Percentiles rank a stretch among this genome's conserved stretches.
Evolutionary conservation across 305 asterid species (phyloP).

Genomic region (Solanum hybrid): DNA sequence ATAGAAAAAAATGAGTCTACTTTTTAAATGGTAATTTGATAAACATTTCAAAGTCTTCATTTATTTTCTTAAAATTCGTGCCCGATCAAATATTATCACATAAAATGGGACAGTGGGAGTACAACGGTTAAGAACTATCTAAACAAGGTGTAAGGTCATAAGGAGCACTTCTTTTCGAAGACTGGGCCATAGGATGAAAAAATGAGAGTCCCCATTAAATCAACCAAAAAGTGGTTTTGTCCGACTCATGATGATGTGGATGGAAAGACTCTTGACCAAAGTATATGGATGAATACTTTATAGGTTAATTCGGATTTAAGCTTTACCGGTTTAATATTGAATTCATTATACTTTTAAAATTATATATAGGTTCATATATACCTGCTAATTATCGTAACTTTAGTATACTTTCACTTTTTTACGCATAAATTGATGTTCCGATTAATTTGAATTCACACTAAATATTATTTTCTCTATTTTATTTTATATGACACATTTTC

Average conservation of each 20-base stretch:
- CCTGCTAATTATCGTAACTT: neutral
- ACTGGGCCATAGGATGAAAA: constrained; percentile 32
- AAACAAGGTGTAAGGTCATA: no score
- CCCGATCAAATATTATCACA: no score
- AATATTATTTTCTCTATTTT: neutral
- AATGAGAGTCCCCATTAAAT: constrained; percentile 12
- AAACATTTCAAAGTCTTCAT: no score
- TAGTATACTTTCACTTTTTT: neutral
- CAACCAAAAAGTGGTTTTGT: constrained; percentile 23
- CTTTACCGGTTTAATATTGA: neutral
- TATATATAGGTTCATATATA: neutral
- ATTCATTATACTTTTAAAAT: neutral
- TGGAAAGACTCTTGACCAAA: constrained; percentile 2
- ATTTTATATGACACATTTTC: no score
- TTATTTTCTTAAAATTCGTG: no score
- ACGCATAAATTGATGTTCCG: neutral
- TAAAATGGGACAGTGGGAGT: no score
- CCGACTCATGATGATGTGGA: constrained; percentile 42
- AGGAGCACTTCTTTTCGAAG: constrained; percentile 13
- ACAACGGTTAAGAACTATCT: no score
- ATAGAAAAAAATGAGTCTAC: no score
- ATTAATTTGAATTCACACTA: neutral
- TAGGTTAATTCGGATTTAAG: neutral
- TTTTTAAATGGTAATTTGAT: no score
- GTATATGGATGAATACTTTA: neutral